These are phyloP conservation scores for Penstemon eatonii DNA, from an alignment of 257 asterid species.

Conservation along the genomic window DNA sequence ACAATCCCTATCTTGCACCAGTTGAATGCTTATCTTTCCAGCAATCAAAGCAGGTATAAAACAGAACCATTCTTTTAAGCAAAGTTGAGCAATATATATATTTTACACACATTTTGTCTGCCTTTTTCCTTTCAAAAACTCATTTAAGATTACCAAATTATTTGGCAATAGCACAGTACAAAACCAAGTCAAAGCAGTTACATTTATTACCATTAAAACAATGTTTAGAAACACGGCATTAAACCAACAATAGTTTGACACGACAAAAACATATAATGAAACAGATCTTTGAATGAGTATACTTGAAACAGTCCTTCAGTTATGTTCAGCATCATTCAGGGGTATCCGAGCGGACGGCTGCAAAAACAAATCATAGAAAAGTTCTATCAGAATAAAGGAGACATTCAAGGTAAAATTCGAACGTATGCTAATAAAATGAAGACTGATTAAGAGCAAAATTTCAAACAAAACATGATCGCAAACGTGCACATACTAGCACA, in stretches of 20 bases:
- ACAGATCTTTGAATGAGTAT: slow-evolving; percentile 28
- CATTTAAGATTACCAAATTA: slow-evolving; percentile 23
- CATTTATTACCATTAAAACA: slow-evolving; percentile 36
- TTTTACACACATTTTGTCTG: not conserved
- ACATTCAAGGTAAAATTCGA: not conserved
- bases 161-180: slow-evolving; percentile 19
- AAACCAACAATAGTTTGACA: slow-evolving; percentile 22
- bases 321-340: slow-evolving; percentile 35
- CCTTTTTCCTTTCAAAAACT: not conserved
- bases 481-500: not conserved
- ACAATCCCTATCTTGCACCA: slow-evolving; percentile 9
- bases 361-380: slow-evolving; percentile 25
- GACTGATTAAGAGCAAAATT: not conserved
- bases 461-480: not conserved
- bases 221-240: slow-evolving; percentile 21
- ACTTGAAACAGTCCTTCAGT: slow-evolving; percentile 12
- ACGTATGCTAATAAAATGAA: not conserved
- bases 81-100: not conserved
- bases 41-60: not conserved
- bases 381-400: slow-evolving; percentile 19
- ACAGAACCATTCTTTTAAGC: slow-evolving; percentile 10
- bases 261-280: slow-evolving; percentile 16
- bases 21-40: slow-evolving; percentile 28
- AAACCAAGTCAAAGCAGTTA: slow-evolving; percentile 27
- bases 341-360: slow-evolving; percentile 48